These are phyloP conservation scores for Yarrowia bubula DNA, from an alignment of 805 yeast species.

Conservation along the genomic window DNA sequence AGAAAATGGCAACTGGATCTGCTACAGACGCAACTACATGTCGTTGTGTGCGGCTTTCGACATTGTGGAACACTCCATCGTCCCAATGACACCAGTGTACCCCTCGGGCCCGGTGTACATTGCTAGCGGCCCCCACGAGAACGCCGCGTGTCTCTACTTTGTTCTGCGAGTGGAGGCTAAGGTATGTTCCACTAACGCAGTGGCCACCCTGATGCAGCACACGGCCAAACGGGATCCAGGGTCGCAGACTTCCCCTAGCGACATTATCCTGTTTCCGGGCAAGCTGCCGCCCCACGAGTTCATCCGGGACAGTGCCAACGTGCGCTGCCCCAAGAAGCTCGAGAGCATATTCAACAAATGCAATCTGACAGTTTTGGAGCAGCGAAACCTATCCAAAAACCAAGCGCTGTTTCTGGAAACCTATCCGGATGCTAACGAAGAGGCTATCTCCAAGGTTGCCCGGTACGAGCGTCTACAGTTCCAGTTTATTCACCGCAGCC, in stretches of 20 bases:
- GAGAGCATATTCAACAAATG: not conserved
- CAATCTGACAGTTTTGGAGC: not conserved
- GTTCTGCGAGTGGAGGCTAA: conserved; percentile 14
- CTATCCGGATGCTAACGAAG: not conserved
- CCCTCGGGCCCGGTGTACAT: conserved; percentile 15
- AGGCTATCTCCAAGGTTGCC: conserved; percentile 7
- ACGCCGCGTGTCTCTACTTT: conserved; percentile 1
- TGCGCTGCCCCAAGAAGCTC: conserved; percentile 3
- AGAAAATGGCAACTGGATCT: conserved; percentile 26
- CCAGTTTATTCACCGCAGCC: conserved; percentile 15
- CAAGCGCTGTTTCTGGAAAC: conserved; percentile 5
- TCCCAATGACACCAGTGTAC: not conserved
- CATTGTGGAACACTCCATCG: conserved; percentile 15
- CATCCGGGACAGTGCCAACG: conserved; percentile 16
- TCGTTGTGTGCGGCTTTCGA: conserved; percentile 25
- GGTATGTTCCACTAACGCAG: not conserved
- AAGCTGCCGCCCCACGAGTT: conserved; percentile 11
- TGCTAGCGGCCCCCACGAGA: not conserved
- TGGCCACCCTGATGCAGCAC: conserved; percentile 12
- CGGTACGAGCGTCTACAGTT: conserved; percentile 23
- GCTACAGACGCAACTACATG: conserved; percentile 27
- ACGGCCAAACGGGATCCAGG: conserved; percentile 21
- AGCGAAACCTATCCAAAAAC: not conserved
- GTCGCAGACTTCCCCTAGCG: conserved; percentile 5
- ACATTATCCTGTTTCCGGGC: conserved; percentile 1